phyloP scores from a whole-genome alignment of 176 grass and related monocot genomes.

The barley (Hordeum vulgare) region DNA sequence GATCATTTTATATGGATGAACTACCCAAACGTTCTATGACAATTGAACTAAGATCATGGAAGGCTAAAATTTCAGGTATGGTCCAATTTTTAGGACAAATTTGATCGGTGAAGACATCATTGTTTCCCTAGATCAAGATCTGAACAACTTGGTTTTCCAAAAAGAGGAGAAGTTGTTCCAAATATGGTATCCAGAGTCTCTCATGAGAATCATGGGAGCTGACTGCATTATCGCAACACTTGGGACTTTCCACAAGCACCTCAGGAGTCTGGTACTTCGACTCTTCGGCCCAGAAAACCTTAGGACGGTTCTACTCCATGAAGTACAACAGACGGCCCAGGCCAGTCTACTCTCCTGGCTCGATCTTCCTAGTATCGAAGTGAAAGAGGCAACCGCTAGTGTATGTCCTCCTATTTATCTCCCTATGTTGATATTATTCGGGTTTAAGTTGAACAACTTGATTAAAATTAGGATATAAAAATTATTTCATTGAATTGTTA shows the following conservation, averaged over 20 bases:
- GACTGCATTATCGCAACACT: constrained; percentile 23
- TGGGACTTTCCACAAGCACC: constrained; percentile 41
- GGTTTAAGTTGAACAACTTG: too few relatives aligned
- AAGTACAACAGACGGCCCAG: constrained; percentile 8
- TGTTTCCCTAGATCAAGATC: constrained; percentile 23
- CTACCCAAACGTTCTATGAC: too few relatives aligned
- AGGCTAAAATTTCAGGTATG: constrained; percentile 25
- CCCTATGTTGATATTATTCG: too few relatives aligned
- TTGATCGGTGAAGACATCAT: constrained; percentile 34
- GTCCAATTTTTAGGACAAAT: constrained; percentile 43
- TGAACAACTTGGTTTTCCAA: constrained; percentile 30
- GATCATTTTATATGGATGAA: not conserved
- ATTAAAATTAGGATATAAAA: too few relatives aligned
- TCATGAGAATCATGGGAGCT: constrained; percentile 40
- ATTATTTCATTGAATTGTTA: not conserved
- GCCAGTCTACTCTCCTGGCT: constrained; percentile 39
- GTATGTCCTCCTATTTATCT: not conserved
- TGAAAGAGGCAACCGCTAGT: constrained; percentile 35
- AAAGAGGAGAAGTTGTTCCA: constrained; percentile 51
- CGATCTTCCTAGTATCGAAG: not conserved
- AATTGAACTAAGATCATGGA: too few relatives aligned
- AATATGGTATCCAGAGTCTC: constrained; percentile 42
- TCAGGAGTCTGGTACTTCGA: constrained; percentile 25
- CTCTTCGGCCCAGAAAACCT: constrained; percentile 43
- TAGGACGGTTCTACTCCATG: constrained; percentile 8